phyloP scores from a whole-genome alignment of 768 basidiomycete species.

The Sarcomyxa edulis region DNA sequence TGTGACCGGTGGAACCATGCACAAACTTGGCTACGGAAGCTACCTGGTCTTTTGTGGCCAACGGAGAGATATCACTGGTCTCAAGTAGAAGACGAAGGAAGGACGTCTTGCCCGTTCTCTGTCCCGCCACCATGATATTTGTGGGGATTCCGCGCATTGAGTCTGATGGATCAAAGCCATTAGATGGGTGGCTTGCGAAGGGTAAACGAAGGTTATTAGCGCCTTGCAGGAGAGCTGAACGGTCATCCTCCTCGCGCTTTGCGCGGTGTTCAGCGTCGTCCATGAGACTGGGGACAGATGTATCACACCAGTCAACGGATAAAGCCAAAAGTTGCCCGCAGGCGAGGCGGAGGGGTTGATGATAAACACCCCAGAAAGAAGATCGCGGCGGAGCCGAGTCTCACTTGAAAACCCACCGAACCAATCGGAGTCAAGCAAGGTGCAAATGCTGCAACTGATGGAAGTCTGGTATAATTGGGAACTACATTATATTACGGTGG shows the following conservation, averaged over 20 bases:
- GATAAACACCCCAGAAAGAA: slow-evolving; percentile 25
- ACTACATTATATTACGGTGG: slow-evolving; percentile 10
- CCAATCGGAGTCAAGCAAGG: slow-evolving; percentile 57
- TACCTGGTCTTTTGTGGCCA: slow-evolving; percentile 69
- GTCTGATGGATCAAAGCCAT: too few species aligned
- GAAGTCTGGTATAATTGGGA: slow-evolving; percentile 2
- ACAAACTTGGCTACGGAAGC: slow-evolving; percentile 79
- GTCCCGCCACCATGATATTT: slow-evolving; percentile 80
- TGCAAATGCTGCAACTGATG: slow-evolving; percentile 12
- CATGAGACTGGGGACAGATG: slow-evolving; percentile 31
- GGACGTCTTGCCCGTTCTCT: slow-evolving; percentile 72
- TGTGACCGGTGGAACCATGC: slow-evolving; percentile 67
- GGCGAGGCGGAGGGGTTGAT: slow-evolving; percentile 62
- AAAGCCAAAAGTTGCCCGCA: slow-evolving; percentile 49
- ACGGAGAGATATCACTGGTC: slow-evolving; percentile 62
- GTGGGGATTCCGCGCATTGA: too few species aligned
- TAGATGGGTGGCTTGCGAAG: too few species aligned
- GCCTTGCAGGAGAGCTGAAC: background rate
- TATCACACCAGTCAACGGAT: too few species aligned
- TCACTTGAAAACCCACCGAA: slow-evolving; percentile 49
- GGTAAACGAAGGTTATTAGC: too few species aligned
- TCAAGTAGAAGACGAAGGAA: slow-evolving; percentile 84
- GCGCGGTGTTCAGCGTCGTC: slow-evolving; percentile 49
- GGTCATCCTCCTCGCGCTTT: slow-evolving; percentile 38
- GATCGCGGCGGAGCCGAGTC: slow-evolving; percentile 39